Evolutionary conservation across 225 moss, liverwort and hornwort species (phyloP).

Genomic region (Straminergon stramineum): DNA sequence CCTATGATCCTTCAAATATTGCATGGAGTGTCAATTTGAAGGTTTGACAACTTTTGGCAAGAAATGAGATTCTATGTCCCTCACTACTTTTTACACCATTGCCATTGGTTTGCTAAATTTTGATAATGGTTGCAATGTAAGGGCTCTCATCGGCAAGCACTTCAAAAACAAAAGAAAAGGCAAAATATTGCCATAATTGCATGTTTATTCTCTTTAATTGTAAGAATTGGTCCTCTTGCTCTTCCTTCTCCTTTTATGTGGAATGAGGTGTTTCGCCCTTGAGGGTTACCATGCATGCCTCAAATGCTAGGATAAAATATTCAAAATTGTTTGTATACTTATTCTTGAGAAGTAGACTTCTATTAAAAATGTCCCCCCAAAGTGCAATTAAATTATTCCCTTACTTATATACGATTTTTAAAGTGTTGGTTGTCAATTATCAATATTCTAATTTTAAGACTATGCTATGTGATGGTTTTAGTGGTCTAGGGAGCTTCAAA

Average conservation of each 20-base stretch:
- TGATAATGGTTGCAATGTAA: rapidly evolving
- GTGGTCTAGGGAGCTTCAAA: rapidly evolving
- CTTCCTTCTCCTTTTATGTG: neutral
- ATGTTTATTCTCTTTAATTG: neutral
- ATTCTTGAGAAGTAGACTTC: neutral
- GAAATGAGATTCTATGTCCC: neutral
- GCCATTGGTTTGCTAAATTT: rapidly evolving
- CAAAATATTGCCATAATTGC: neutral
- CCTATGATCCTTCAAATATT: no score
- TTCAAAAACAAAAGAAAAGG: neutral
- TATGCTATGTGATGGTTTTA: rapidly evolving
- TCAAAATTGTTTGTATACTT: rapidly evolving
- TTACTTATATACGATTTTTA: no score
- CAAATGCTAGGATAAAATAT: neutral
- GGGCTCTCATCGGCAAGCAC: neutral
- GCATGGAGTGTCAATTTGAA: rapidly evolving
- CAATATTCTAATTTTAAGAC: neutral
- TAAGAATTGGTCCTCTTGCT: neutral
- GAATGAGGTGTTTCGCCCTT: rapidly evolving
- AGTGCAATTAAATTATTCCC: neutral
- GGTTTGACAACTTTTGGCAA: neutral
- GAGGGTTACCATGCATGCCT: neutral
- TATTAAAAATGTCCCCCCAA: neutral
- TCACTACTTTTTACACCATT: neutral
- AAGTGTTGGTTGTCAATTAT: neutral